These are phyloP conservation scores for Neonectria magnoliae DNA, from an alignment of 2,329 filamentous ascomycete genomes.

Conservation along the genomic window DNA sequence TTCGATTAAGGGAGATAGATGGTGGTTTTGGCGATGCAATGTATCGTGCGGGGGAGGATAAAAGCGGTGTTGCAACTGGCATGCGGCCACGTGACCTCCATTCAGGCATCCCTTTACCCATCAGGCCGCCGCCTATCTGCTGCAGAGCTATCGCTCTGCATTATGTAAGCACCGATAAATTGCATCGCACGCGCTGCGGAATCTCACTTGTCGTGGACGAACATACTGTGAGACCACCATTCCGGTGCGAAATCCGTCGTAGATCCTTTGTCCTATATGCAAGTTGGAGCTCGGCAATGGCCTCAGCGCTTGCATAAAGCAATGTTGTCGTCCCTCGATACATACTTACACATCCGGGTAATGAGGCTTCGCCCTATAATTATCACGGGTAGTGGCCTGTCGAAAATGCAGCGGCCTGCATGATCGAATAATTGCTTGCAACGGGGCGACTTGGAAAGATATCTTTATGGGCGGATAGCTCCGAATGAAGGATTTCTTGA, in stretches of 20 bases:
- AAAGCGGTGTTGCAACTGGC: slow-evolving; percentile 19
- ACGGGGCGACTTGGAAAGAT: not conserved
- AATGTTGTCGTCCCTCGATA: slow-evolving; percentile 2
- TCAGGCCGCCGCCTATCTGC: not conserved
- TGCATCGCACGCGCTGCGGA: slow-evolving; percentile 4
- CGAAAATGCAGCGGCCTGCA: not conserved
- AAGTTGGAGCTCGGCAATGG: not conserved
- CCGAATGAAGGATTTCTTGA: not conserved
- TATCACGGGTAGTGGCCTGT: not conserved
- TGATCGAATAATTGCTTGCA: slow-evolving; percentile 18
- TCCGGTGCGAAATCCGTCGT: not conserved
- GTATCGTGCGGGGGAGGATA: slow-evolving; percentile 44
- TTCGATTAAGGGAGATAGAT: slow-evolving; percentile 50
- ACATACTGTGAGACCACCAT: not conserved
- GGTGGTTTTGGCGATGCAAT: slow-evolving; percentile 40
- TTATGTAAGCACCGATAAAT: slow-evolving; percentile 26
- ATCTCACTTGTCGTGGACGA: not conserved
- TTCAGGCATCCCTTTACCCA: not conserved
- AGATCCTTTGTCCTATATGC: not conserved
- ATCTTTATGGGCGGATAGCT: slow-evolving; percentile 1
- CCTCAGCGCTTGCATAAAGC: not conserved
- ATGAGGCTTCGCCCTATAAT: not conserved
- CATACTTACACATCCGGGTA: not conserved
- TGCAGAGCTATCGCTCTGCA: too few species aligned
- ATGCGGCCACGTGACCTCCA: slow-evolving; percentile 30